Percentiles rank a stretch among this genome's conserved stretches.
Evolutionary conservation across 371 early-diverging fungal genomes (phyloP).

Genomic region (Saksenaea vasiformis): DNA sequence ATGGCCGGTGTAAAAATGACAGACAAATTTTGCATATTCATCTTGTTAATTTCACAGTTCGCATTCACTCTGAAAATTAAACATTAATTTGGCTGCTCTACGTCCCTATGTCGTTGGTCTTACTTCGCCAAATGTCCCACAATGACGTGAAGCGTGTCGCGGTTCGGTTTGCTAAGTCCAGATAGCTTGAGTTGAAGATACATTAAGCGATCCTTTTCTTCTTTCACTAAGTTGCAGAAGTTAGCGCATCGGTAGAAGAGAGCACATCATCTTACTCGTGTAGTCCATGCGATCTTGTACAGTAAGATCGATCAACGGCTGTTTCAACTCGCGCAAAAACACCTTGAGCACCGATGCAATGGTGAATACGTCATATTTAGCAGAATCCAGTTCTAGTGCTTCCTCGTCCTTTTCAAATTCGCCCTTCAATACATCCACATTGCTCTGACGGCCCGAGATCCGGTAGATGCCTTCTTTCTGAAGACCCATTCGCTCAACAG

Average conservation of each 20-base stretch:
- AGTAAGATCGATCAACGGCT: conserved; percentile 59
- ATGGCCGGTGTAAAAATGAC: conserved; percentile 64
- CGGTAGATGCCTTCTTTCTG: conserved; percentile 74
- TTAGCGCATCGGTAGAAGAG: neutral
- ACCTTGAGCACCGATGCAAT: conserved; percentile 66
- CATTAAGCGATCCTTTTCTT: conserved; percentile 26
- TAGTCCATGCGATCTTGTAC: conserved; percentile 57
- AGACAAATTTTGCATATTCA: conserved; percentile 58
- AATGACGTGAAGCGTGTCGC: conserved; percentile 50
- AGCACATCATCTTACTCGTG: conserved; percentile 43
- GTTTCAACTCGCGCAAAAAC: conserved; percentile 64
- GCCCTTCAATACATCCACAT: conserved; percentile 51
- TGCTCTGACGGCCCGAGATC: conserved; percentile 67
- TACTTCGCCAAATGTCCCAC: conserved; percentile 60
- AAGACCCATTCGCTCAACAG: conserved; percentile 62
- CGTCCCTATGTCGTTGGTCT: neutral
- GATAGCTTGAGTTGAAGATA: conserved; percentile 29
- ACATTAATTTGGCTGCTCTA: neutral
- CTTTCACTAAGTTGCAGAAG: neutral
- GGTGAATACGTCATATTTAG: conserved; percentile 54
- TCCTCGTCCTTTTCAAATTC: conserved; percentile 60
- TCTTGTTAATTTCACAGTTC: conserved; percentile 54
- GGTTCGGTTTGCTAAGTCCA: conserved; percentile 42
- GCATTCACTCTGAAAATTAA: conserved; percentile 38
- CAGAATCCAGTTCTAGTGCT: conserved; percentile 39